phyloP scores from a whole-genome alignment of 805 yeast species.

The Kuraishia ogatae region DNA sequence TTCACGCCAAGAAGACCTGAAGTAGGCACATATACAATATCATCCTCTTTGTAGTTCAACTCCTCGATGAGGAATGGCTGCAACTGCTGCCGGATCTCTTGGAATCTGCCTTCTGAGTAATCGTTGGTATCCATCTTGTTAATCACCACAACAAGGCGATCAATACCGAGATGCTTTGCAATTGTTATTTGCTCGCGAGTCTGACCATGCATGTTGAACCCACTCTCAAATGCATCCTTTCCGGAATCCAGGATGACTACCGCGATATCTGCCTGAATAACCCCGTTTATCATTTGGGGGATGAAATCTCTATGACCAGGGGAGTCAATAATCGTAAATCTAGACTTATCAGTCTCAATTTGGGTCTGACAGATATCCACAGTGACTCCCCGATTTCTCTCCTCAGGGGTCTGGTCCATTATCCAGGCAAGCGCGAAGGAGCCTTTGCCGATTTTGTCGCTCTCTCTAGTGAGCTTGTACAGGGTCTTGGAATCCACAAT shows the following conservation, averaged over 20 bases:
- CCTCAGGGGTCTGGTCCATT: constrained; percentile 74
- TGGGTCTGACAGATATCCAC: constrained; percentile 66
- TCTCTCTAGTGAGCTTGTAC: constrained; percentile 54
- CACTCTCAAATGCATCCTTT: constrained; percentile 62
- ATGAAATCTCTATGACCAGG: constrained; percentile 82
- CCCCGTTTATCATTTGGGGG: constrained; percentile 82
- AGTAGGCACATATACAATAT: constrained; percentile 51
- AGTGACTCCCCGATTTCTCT: constrained; percentile 69
- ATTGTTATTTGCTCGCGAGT: constrained; percentile 71
- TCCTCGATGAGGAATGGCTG: constrained; percentile 40
- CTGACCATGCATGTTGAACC: constrained; percentile 61
- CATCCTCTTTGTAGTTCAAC: constrained; percentile 35
- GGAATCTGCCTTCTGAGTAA: constrained; percentile 48
- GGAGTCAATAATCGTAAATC: constrained; percentile 71
- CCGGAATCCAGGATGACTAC: constrained; percentile 62
- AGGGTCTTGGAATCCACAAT: constrained; percentile 58
- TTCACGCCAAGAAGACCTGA: constrained; percentile 65
- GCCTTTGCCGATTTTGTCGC: constrained; percentile 60
- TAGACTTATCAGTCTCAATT: constrained; percentile 45
- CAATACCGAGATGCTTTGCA: constrained; percentile 61
- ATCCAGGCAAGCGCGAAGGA: constrained; percentile 84
- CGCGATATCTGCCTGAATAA: constrained; percentile 70
- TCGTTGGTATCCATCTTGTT: constrained; percentile 62
- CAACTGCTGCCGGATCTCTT: constrained; percentile 40
- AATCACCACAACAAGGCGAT: constrained; percentile 48